phyloP scores from a whole-genome alignment of 2,329 filamentous ascomycete species.

The Pyrenophora tritici-repentis region DNA sequence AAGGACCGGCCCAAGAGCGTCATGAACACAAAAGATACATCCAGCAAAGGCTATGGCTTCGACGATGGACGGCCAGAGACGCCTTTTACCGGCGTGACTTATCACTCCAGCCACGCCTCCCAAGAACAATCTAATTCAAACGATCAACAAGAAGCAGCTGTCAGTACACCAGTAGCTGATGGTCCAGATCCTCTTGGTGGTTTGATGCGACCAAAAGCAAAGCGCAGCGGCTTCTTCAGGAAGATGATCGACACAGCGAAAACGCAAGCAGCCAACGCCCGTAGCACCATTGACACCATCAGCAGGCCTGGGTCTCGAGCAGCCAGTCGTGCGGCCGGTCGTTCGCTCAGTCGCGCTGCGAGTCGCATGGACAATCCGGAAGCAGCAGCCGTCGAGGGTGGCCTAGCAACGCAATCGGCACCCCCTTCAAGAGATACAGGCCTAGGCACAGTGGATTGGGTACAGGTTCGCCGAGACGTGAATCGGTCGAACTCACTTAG shows the following conservation, averaged over 20 bases:
- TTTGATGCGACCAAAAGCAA: conserved; percentile 73
- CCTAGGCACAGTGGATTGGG: conserved; percentile 77
- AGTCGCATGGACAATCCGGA: conserved; percentile 48
- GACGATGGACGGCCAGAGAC: conserved; percentile 55
- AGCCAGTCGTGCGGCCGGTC: conserved; percentile 47
- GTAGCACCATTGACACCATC: conserved; percentile 76
- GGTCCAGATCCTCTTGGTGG: conserved; percentile 75
- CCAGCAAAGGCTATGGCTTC: conserved; percentile 45
- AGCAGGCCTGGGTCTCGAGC: conserved; percentile 51
- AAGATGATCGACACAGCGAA: conserved; percentile 94
- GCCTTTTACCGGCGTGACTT: conserved; percentile 76
- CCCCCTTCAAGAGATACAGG: conserved; percentile 72
- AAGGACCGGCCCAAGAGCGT: conserved; percentile 65
- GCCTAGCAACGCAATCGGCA: conserved; percentile 35
- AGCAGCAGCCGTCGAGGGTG: conserved; percentile 61
- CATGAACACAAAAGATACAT: conserved; percentile 58
- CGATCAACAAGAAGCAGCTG: conserved; percentile 47
- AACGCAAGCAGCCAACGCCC: conserved; percentile 86
- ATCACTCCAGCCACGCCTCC: conserved; percentile 81
- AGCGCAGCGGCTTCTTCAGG: conserved; percentile 88
- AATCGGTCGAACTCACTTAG: conserved; percentile 94
- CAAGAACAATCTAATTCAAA: conserved; percentile 60
- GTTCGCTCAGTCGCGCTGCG: conserved; percentile 44
- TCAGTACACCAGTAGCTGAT: conserved; percentile 64
- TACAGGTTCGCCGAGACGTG: conserved; percentile 94